Evolutionary conservation across 306 rosid genomes (phyloP).

Genomic region (Medicago ruthenica): DNA sequence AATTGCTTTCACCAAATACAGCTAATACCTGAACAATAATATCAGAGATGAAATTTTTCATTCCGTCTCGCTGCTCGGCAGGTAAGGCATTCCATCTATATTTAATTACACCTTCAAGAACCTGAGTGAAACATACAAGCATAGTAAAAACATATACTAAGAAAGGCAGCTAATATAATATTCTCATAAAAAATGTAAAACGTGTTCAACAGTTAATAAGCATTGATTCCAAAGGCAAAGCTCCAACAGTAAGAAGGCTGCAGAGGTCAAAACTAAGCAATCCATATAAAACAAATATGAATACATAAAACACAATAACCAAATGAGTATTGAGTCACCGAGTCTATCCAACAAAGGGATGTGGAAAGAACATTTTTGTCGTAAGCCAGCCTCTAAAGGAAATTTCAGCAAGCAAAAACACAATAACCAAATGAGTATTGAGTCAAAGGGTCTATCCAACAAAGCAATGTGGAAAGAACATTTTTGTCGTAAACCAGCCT

Average conservation of each 20-base stretch:
- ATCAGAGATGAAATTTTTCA: slow-evolving; percentile 97
- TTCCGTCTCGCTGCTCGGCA: slow-evolving; percentile 96
- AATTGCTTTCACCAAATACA: background rate
- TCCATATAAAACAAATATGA: slow-evolving; percentile 4
- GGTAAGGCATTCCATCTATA: slow-evolving; percentile 99
- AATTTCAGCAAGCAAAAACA: background rate
- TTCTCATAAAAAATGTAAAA: slow-evolving; percentile 2
- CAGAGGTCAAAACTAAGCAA: slow-evolving; percentile 7
- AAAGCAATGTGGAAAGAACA: background rate
- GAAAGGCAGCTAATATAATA: background rate
- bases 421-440: slow-evolving; percentile 11
- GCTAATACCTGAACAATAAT: slow-evolving; percentile 84
- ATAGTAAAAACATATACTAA: background rate
- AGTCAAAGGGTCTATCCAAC: slow-evolving; percentile 9
- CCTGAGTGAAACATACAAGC: slow-evolving; percentile 55
- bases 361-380: slow-evolving; percentile 2
- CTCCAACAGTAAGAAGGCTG: background rate
- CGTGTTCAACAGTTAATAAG: background rate
- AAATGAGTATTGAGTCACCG: slow-evolving; percentile 11
- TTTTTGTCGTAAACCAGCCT: slow-evolving; percentile 9
- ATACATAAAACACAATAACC: slow-evolving; percentile 10
- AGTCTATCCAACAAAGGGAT: background rate
- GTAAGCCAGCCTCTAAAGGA: slow-evolving; percentile 8
- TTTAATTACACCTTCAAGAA: slow-evolving; percentile 95
- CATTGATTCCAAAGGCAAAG: slow-evolving; percentile 21